Evolutionary conservation across 2,329 filamentous ascomycete species (phyloP).

Genomic region (Clarireedia monteithiana): DNA sequence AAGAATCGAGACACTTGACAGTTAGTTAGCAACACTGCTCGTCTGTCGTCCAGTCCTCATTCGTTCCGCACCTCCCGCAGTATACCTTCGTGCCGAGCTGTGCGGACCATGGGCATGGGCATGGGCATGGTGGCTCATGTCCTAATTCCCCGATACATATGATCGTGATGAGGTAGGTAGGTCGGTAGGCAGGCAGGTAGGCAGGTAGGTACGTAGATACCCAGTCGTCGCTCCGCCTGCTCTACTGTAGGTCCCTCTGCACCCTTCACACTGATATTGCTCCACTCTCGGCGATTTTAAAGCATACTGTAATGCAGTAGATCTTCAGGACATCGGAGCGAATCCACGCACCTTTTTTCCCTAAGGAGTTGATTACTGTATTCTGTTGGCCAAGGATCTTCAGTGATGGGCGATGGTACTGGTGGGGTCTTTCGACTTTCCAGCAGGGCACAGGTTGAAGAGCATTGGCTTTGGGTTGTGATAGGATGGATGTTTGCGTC

Average conservation of each 20-base stretch:
- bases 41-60: neutral
- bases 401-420: too few species aligned
- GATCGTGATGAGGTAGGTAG: neutral
- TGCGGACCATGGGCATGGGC: too few species aligned
- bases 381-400: too few species aligned
- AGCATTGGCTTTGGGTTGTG: neutral
- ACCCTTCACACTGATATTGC: neutral
- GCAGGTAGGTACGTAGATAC: too few species aligned
- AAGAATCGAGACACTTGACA: conserved; percentile 3
- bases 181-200: neutral
- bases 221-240: neutral
- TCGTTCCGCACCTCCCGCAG: neutral
- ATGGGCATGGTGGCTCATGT: neutral
- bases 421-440: too few species aligned
- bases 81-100: too few species aligned
- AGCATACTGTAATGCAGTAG: neutral
- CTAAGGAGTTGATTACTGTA: too few species aligned
- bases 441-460: neutral
- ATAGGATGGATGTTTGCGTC: conserved; percentile 4
- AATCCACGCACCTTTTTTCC: neutral
- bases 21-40: neutral
- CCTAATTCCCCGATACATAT: neutral
- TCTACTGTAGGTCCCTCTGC: neutral
- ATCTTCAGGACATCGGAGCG: neutral
- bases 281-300: neutral